These are phyloP conservation scores for Myriosclerotinia curreyana DNA, from an alignment of 2,329 filamentous ascomycete genomes.

Conservation along the genomic window DNA sequence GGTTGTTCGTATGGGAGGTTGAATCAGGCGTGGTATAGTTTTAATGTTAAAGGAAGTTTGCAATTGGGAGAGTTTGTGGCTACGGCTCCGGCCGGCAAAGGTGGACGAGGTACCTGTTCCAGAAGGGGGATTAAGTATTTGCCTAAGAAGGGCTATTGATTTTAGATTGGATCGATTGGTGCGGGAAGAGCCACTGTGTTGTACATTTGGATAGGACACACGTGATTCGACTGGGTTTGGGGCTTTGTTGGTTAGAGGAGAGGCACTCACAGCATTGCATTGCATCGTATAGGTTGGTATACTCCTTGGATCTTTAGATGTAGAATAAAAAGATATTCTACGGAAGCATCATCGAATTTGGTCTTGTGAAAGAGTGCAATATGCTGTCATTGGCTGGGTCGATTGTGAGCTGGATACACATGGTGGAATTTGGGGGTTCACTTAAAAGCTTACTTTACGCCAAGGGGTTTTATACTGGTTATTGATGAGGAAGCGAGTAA, in stretches of 20 bases:
- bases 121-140: conserved; percentile 26
- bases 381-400: not conserved
- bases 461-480: not conserved
- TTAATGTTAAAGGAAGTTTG: conserved; percentile 28
- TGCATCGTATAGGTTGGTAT: not conserved
- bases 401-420: not conserved
- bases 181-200: not conserved
- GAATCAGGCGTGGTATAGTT: conserved; percentile 50
- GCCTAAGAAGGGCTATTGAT: conserved; percentile 22
- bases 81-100: conserved; percentile 25
- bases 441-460: not conserved
- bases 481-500: not conserved
- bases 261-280: not conserved
- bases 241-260: not conserved
- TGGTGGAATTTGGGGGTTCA: not conserved
- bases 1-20: conserved; percentile 45
- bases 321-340: not conserved
- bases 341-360: not conserved
- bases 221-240: not conserved
- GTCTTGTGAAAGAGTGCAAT: not conserved
- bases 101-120: conserved; percentile 25
- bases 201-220: not conserved
- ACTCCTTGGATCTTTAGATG: not conserved
- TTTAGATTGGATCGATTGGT: not conserved
- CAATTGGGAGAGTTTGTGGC: conserved; percentile 28